These are phyloP conservation scores for Fusarium sp. DNA, from an alignment of 2,329 filamentous ascomycete species.

Conservation along the genomic window DNA sequence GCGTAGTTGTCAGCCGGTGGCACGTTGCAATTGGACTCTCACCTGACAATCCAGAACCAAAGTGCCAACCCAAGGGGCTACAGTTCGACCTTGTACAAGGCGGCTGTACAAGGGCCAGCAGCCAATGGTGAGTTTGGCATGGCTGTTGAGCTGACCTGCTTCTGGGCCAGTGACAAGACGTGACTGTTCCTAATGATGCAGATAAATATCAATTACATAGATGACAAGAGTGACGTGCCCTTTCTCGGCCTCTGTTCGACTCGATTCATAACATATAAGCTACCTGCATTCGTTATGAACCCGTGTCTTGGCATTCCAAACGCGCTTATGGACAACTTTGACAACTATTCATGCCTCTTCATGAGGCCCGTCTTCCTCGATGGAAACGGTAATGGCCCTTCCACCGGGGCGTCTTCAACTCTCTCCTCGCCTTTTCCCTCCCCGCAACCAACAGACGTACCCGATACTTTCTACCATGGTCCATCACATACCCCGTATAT, in stretches of 20 bases:
- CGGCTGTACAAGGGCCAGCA: constrained; percentile 2
- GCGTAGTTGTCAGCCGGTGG: background rate
- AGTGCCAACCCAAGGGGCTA: constrained; percentile 8
- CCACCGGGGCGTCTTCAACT: constrained; percentile 14
- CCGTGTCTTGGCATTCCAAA: too few species aligned
- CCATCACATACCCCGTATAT: constrained; percentile 14
- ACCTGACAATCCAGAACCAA: background rate
- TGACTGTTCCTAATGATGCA: background rate
- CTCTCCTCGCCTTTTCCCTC: constrained; percentile 26
- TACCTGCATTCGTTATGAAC: too few species aligned
- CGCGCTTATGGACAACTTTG: background rate
- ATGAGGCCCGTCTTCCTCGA: constrained; percentile 24
- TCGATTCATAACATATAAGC: too few species aligned
- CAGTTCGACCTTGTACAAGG: constrained; percentile 19
- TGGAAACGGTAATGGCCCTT: constrained; percentile 17
- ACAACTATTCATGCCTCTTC: constrained; percentile 1
- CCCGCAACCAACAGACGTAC: constrained; percentile 17
- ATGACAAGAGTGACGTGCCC: background rate
- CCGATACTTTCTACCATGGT: constrained; percentile 33
- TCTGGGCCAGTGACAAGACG: too few species aligned
- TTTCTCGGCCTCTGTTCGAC: too few species aligned
- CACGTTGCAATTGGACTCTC: constrained; percentile 5
- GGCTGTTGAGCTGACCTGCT: background rate
- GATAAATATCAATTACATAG: background rate
- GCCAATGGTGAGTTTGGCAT: constrained; percentile 1